These are phyloP conservation scores for Tolypocladium ophioglossoides DNA, from an alignment of 2,329 filamentous ascomycete species.

Conservation along the genomic window DNA sequence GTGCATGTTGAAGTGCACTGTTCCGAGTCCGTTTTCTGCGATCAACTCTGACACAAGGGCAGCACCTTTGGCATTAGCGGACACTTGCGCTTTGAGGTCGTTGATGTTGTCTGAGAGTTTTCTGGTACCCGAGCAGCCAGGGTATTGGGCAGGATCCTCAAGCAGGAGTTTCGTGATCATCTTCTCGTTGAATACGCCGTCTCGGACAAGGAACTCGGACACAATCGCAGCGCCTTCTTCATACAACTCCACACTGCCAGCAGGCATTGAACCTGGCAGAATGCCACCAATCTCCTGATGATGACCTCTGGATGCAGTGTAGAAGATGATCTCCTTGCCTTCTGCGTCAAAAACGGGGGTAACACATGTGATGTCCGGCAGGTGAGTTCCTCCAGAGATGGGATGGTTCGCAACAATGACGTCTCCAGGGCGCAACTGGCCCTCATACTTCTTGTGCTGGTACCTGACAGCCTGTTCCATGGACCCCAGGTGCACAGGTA, in stretches of 20 bases:
- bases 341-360: conserved; percentile 36
- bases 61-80: conserved; percentile 79
- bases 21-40: conserved; percentile 59
- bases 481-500: conserved; percentile 65
- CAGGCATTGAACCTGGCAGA: conserved; percentile 73
- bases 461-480: conserved; percentile 67
- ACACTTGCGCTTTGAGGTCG: conserved; percentile 77
- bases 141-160: conserved; percentile 61
- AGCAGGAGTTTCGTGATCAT: conserved; percentile 62
- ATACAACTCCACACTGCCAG: conserved; percentile 54
- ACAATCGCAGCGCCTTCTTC: conserved; percentile 57
- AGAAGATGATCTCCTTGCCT: conserved; percentile 29
- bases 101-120: conserved; percentile 77
- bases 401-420: conserved; percentile 25
- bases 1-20: conserved; percentile 52
- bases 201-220: conserved; percentile 60
- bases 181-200: conserved; percentile 69
- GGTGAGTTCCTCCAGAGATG: conserved; percentile 24
- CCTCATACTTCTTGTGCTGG: conserved; percentile 59
- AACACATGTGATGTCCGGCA: conserved; percentile 27
- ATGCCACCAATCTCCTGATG: conserved; percentile 57
- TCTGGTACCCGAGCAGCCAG: conserved; percentile 67
- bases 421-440: conserved; percentile 20
- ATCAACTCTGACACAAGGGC: conserved; percentile 61
- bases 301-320: conserved; percentile 51